phyloP scores from a whole-genome alignment of 2,329 filamentous ascomycete species.

The Pyricularia pennisetigena region DNA sequence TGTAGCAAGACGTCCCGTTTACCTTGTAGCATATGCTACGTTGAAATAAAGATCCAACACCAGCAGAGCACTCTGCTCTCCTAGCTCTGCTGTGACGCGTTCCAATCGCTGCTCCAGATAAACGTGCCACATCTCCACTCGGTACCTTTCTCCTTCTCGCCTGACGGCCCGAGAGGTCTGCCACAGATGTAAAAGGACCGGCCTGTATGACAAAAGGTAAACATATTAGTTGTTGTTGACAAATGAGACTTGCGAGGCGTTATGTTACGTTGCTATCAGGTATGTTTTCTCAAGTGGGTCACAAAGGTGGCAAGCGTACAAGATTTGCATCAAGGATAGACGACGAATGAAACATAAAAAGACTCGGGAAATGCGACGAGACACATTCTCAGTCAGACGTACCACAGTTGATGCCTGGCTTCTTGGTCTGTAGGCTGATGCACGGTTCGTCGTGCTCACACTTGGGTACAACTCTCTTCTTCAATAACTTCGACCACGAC shows the following conservation, averaged over 20 bases:
- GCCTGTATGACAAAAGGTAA: constrained; percentile 23
- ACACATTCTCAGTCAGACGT: constrained; percentile 17
- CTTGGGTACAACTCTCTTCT: constrained; percentile 60
- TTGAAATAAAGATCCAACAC: background rate
- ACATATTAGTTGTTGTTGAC: background rate
- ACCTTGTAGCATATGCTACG: background rate
- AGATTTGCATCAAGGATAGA: background rate
- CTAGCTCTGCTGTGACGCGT: constrained; percentile 12
- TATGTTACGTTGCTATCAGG: background rate
- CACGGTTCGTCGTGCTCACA: constrained; percentile 90
- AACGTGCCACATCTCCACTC: constrained; percentile 87
- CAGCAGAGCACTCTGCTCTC: background rate
- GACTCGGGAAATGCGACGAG: background rate
- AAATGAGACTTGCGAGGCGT: background rate
- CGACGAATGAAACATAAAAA: constrained; percentile 3
- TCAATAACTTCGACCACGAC: constrained; percentile 77
- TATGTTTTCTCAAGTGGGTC: background rate
- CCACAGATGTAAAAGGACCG: constrained; percentile 55
- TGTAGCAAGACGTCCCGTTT: background rate
- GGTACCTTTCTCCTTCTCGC: constrained; percentile 72
- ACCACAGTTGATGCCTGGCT: constrained; percentile 75
- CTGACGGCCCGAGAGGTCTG: constrained; percentile 73
- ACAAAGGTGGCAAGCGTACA: background rate
- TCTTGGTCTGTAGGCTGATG: constrained; percentile 75
- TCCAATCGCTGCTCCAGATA: constrained; percentile 58